Evolutionary conservation across 2,329 filamentous ascomycete species (phyloP).

Genomic region (Fusarium pseudoanthophilum): DNA sequence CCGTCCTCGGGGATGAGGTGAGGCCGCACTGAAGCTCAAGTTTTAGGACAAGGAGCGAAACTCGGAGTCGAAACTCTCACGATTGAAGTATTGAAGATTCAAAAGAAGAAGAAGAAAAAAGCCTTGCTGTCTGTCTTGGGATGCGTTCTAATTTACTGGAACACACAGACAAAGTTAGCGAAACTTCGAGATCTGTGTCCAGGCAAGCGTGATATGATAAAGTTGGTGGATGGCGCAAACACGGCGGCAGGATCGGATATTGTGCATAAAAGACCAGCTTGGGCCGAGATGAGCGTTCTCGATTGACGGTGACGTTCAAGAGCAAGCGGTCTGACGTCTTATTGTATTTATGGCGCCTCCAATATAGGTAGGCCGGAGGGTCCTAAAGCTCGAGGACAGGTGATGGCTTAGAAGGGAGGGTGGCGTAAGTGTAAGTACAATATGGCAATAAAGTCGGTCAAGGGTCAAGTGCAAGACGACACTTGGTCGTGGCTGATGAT

Average conservation of each 20-base stretch:
- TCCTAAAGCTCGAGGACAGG: slow-evolving; percentile 31
- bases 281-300: slow-evolving; percentile 27
- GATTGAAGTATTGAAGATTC: neutral
- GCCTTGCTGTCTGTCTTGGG: slow-evolving; percentile 6
- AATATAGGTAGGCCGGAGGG: slow-evolving; percentile 29
- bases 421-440: slow-evolving; percentile 35
- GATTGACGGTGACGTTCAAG: slow-evolving; percentile 20
- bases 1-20: slow-evolving; percentile 26
- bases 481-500: slow-evolving; percentile 15
- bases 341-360: slow-evolving; percentile 38
- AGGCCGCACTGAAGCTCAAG: slow-evolving; percentile 9
- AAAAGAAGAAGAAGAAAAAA: neutral
- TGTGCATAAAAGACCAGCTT: slow-evolving; percentile 27
- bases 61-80: neutral
- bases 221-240: slow-evolving; percentile 30
- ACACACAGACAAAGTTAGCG: slow-evolving; percentile 14
- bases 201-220: neutral
- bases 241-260: slow-evolving; percentile 25
- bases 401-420: slow-evolving; percentile 22
- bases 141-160: slow-evolving; percentile 26
- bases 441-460: slow-evolving; percentile 34
- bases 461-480: slow-evolving; percentile 18
- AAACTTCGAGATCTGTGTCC: slow-evolving; percentile 6
- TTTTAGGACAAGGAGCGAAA: neutral
- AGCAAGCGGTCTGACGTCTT: slow-evolving; percentile 44